These are phyloP conservation scores for Tanacetum coccineum DNA, from an alignment of 129 eudicot genomes.

Conservation along the genomic window DNA sequence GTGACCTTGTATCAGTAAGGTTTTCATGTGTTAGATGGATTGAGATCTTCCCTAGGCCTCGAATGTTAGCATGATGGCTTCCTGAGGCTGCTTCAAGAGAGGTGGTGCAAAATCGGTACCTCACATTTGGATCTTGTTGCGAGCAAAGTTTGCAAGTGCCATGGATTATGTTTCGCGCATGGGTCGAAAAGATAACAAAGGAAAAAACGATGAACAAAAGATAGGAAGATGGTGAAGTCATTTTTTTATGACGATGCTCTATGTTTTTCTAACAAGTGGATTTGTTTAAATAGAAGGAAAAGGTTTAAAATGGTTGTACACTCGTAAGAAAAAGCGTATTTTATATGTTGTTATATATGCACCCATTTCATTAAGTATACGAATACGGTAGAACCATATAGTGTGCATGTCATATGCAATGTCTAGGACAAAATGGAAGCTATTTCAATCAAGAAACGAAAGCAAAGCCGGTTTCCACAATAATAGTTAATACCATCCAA, in stretches of 20 bases:
- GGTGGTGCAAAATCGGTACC: constrained; percentile 47
- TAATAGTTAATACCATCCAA: not conserved
- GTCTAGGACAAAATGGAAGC: constrained; percentile 9
- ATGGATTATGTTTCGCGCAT: constrained; percentile 32
- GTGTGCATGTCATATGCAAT: constrained; percentile 8
- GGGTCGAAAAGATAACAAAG: constrained; percentile 20
- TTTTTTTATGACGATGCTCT: constrained; percentile 18
- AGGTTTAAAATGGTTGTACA: not conserved
- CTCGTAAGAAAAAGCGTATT: too few species aligned
- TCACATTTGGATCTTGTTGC: constrained; percentile 44
- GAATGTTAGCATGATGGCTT: constrained; percentile 42
- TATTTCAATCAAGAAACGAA: not conserved
- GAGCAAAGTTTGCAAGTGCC: constrained; percentile 47
- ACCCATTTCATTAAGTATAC: not conserved
- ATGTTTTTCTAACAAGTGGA: not conserved
- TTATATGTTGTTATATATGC: not conserved
- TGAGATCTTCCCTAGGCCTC: constrained; percentile 62
- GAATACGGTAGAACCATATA: not conserved
- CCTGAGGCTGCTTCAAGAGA: constrained; percentile 58
- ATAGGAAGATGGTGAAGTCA: constrained; percentile 30
- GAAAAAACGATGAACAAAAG: constrained; percentile 27
- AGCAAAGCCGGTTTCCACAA: not conserved
- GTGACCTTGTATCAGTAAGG: constrained; percentile 49
- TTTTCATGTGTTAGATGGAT: constrained; percentile 44
- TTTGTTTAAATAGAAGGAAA: constrained; percentile 27